phyloP scores from a whole-genome alignment of 495 filamentous ascomycete species.

The Podospora sp. region DNA sequence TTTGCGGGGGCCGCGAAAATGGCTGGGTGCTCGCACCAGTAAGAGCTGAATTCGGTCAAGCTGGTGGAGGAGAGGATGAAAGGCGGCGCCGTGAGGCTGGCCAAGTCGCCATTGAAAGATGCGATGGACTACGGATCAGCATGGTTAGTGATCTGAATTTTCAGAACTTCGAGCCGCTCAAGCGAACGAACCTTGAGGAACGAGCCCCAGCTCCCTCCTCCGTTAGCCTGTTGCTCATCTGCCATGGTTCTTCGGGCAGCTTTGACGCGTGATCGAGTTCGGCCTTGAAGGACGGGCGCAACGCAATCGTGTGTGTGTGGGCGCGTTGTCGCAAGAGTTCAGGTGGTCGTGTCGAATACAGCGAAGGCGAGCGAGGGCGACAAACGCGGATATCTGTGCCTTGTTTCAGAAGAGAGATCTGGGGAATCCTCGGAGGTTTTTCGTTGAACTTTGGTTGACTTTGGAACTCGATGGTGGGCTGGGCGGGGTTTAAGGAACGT shows the following conservation, averaged over 20 bases:
- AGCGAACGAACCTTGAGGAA: constrained; percentile 52
- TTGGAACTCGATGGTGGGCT: not conserved
- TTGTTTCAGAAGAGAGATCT: not conserved
- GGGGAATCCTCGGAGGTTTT: not conserved
- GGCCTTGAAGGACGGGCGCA: not conserved
- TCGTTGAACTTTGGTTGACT: not conserved
- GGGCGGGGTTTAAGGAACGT: not conserved
- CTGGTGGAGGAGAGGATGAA: constrained; percentile 94
- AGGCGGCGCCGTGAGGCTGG: constrained; percentile 89
- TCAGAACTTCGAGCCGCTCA: not conserved
- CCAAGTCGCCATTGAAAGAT: constrained; percentile 94
- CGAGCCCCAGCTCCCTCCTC: constrained; percentile 49
- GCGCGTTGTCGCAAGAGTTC: not conserved
- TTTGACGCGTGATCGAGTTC: not conserved
- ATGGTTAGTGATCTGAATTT: constrained; percentile 4
- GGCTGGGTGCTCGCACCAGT: constrained; percentile 93
- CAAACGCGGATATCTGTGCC: not conserved
- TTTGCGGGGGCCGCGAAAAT: constrained; percentile 83
- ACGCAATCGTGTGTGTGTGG: not conserved
- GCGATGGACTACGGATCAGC: constrained; percentile 73
- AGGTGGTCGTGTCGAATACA: not conserved
- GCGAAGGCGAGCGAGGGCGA: not conserved
- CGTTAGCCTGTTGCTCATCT: constrained; percentile 36
- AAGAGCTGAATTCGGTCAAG: constrained; percentile 91
- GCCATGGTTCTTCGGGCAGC: not conserved